Base-by-base conservation (phyloP, 768 basidiomycete species). In the Suillus luteus region DNA sequence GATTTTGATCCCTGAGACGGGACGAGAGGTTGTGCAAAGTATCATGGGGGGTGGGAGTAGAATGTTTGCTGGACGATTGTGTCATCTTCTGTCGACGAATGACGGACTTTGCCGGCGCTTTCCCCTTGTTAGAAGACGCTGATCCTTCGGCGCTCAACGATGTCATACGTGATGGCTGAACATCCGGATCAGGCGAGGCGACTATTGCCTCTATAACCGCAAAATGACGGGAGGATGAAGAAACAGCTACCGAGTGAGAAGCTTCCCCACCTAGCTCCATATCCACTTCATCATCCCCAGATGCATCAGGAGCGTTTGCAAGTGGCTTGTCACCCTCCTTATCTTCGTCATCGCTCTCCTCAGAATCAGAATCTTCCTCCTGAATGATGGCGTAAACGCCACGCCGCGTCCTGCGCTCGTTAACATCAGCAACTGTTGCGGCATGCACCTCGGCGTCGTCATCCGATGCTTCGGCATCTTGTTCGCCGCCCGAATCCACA, bases 321-420 rank as follows among this genome's bases (percentile, higher is more conserved):
- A 83, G 72, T 24, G 83, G 82, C 37, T 80, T 78, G 65, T 81
- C 78, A 60, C 80, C 82, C 48, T 82, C 85, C 48, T 75, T 78
- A 44, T 76, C 75, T 61, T 86, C 83, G 55, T 85, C 85, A 31
- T 87, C 84, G 64, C 84, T 85, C 11, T 58, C 57, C 66, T 89
- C 88, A 46, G 84, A 85, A 59, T 86, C 85, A 24, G 86, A 83
- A 62, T 82, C 84, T 64, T 82, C 80, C 65, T 85, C 82, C 66
- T 82, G 80, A 66, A 88, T 76, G 46, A 91, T 84, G 35, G 89
- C 89, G 72, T 93, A 93, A 19, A 93, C 92, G 38, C 92, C 91
- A 48, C 92, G 83, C 37, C 92, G 86, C 57, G 92, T 93, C 66
- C 92, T 81, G 44, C 92, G 83, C 72, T 93, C 92, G 69, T 93